Conservation (phyloP, 257 asterid species). For the Capsicum rhomboideum region DNA sequence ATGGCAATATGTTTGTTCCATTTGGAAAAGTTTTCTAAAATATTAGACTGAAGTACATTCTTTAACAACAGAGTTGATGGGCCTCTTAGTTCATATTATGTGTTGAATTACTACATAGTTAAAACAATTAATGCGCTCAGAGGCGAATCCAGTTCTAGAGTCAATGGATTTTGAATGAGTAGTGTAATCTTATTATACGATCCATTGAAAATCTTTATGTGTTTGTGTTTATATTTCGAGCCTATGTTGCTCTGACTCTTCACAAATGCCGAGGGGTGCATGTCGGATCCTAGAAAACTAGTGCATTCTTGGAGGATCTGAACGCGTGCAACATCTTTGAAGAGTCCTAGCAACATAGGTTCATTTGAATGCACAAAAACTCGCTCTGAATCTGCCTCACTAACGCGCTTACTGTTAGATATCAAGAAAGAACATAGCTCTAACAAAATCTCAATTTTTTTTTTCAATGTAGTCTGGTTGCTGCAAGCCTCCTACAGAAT, state of each 20-base stretch:
- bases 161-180: not conserved
- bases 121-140: not conserved
- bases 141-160: not conserved
- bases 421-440: not conserved
- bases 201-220: not conserved
- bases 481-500: conserved; percentile 85
- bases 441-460: not conserved
- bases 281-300: not conserved
- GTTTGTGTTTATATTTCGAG: not conserved
- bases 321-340: not conserved
- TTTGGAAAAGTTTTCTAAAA: not conserved
- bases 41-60: not conserved
- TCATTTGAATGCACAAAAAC: not conserved
- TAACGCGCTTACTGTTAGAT: not conserved
- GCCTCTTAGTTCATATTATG: not conserved
- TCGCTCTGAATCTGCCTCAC: not conserved
- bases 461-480: conserved; percentile 64
- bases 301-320: not conserved
- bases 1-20: not conserved
- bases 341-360: not conserved
- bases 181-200: not conserved
- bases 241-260: not conserved
- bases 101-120: not conserved
- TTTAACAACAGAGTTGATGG: not conserved
- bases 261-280: not conserved